Evolutionary conservation across 2,329 filamentous ascomycete genomes (phyloP).

Genomic region (Penicillium fuscoglaucum): DNA sequence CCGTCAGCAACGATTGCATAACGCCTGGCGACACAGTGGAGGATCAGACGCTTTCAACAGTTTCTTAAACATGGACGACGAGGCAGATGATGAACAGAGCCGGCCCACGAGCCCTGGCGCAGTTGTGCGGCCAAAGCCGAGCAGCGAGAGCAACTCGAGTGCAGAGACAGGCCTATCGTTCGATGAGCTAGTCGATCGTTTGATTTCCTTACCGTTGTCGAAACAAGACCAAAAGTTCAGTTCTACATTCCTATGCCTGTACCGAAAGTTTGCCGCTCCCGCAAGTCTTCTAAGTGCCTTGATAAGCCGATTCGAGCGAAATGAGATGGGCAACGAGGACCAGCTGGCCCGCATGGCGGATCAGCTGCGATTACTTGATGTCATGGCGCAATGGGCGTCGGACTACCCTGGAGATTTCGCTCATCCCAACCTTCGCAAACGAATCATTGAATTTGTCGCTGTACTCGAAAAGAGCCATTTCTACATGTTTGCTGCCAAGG

Average conservation of each 20-base stretch:
- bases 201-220: conserved; percentile 77
- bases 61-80: conserved; percentile 47
- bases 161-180: conserved; percentile 45
- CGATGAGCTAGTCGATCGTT: conserved; percentile 79
- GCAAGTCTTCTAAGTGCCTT: conserved; percentile 75
- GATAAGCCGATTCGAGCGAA: conserved; percentile 60
- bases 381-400: conserved; percentile 85
- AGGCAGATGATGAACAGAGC: conserved; percentile 35
- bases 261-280: conserved; percentile 89
- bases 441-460: conserved; percentile 72
- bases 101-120: conserved; percentile 30
- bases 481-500: conserved; percentile 79
- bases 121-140: conserved; percentile 34
- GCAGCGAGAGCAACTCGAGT: conserved; percentile 33
- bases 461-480: conserved; percentile 75
- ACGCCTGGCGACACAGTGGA: conserved; percentile 42
- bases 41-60: conserved; percentile 45
- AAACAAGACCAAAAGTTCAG: conserved; percentile 87
- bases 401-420: conserved; percentile 93
- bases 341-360: conserved; percentile 76
- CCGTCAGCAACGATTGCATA: conserved; percentile 37
- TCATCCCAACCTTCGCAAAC: conserved; percentile 68
- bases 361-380: conserved; percentile 79
- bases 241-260: conserved; percentile 85
- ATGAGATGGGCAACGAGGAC: conserved; percentile 71